These are phyloP conservation scores for Tricholoma matsutake DNA, from an alignment of 768 basidiomycete genomes.

Conservation along the genomic window DNA sequence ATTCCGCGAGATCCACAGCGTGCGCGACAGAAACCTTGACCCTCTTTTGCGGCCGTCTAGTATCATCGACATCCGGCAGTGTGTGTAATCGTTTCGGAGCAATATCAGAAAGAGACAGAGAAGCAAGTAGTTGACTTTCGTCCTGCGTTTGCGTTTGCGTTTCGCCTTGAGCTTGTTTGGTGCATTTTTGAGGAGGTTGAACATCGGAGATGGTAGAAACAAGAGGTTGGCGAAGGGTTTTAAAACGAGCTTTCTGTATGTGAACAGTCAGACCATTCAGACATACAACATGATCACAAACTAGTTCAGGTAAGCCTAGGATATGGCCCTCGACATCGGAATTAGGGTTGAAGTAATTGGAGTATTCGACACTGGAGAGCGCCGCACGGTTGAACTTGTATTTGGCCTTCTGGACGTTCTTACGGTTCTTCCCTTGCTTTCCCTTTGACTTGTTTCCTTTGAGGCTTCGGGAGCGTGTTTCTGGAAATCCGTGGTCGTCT, in stretches of 20 bases:
- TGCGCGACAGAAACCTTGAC: constrained; percentile 69
- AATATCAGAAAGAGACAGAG: constrained; percentile 14
- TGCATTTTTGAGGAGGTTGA: neutral
- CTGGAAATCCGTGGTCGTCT: constrained; percentile 49
- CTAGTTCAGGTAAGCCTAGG: constrained; percentile 58
- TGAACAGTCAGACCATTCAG: neutral
- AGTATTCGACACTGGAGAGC: constrained; percentile 45
- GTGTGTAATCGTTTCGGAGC: constrained; percentile 35
- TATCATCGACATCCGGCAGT: constrained; percentile 15
- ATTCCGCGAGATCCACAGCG: constrained; percentile 76
- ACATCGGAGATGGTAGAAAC: constrained; percentile 10
- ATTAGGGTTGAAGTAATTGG: constrained; percentile 68
- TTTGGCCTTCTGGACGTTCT: constrained; percentile 51
- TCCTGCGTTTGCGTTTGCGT: constrained; percentile 44
- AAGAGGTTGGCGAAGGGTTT: constrained; percentile 5
- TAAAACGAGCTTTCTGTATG: constrained; percentile 4
- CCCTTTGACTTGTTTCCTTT: constrained; percentile 40
- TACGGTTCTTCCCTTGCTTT: constrained; percentile 43
- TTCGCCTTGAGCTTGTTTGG: constrained; percentile 15
- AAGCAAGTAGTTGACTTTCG: constrained; percentile 18
- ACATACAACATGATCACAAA: constrained; percentile 26
- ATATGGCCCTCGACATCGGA: constrained; percentile 56
- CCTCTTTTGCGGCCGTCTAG: constrained; percentile 48
- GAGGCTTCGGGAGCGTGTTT: constrained; percentile 34
- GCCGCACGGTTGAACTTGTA: constrained; percentile 56